Evolutionary conservation across 2,329 filamentous ascomycete species (phyloP), one percentile per base, ranked within the genome.

Genomic region (Madurella fahalii): DNA sequence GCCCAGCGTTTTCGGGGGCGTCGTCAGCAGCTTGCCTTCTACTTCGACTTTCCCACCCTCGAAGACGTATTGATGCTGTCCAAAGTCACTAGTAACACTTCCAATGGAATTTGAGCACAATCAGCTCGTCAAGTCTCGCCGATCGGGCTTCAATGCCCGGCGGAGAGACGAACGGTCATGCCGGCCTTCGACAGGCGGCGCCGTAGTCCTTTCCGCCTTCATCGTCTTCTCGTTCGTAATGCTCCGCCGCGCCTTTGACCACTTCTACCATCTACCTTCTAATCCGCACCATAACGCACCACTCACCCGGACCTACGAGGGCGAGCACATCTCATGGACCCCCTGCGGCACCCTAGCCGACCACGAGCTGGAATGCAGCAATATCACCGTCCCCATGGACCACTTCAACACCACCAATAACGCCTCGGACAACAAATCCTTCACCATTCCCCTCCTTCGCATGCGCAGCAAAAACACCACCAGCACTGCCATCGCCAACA

Each of bases 321-420:
- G 71, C 5, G 73, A 76, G 56, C 59, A 61, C 13, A 68, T 75
- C 50, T 50, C 47, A 25, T 77, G 74, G 75, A 63, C 65, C 16
- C 52, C 58, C 1, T 77, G 75, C 51, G 75, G 74, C 16, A 62
- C 61, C 11, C 58, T 72, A 30, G 65, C 64, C n/a, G 67, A 67
- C 18, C 69, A 66, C 2, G 58, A 67, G 9, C 56, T 77, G 9
- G 74, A 78, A 56, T 77, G 75, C 58, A 68, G 68, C 58, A 69
- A 63, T n/a, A 67, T 77, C 5, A 58, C 71, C 2, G 75, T 78
- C 5, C 75, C 75, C 0, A 71, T 78, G 65, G 73, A 78, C 54
- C 76, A 79, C 31, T 77, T 76, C 59, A 65, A 68, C 58, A 58
- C 61, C 0, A 48, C 60, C 18, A 67, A 67, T 16, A 54, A 53